phyloP scores from a whole-genome alignment of 208 protist genomes.

The Endotrypanum monterogeii region DNA sequence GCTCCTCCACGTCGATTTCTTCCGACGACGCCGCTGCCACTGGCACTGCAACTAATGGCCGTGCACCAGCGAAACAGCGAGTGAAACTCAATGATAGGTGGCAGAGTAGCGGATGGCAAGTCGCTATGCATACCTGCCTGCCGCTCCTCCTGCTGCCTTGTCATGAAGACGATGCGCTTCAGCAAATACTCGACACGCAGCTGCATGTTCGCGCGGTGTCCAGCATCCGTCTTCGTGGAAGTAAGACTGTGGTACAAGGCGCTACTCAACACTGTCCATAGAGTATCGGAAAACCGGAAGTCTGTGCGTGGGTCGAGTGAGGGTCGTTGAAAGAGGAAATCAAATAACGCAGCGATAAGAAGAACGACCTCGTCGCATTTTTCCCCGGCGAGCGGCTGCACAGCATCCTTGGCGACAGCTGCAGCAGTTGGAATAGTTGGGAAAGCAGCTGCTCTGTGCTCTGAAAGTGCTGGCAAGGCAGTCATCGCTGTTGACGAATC shows the following conservation, averaged over 20 bases:
- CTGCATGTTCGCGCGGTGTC: constrained; percentile 72
- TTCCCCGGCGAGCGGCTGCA: background rate
- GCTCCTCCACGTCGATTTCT: background rate
- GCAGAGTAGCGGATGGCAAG: background rate
- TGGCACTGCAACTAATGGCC: background rate
- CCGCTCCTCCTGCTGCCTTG: constrained; percentile 36
- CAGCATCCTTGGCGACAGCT: background rate
- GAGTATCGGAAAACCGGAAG: constrained; percentile 63
- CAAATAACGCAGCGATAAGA: constrained; percentile 81
- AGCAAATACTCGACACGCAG: constrained; percentile 78
- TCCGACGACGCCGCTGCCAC: background rate
- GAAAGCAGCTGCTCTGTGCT: background rate
- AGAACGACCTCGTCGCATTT: constrained; percentile 68
- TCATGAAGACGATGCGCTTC: constrained; percentile 82
- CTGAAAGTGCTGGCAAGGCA: background rate
- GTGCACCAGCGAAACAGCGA: constrained; percentile 11
- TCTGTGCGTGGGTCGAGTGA: constrained; percentile 36
- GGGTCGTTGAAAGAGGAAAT: constrained; percentile 72
- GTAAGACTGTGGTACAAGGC: constrained; percentile 55
- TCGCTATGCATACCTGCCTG: background rate
- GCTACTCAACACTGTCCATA: constrained; percentile 60
- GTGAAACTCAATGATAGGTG: constrained; percentile 10
- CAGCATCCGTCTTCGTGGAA: constrained; percentile 44
- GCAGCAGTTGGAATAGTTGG: background rate
- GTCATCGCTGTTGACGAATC: background rate